Base-by-base conservation (phyloP, 2,329 filamentous ascomycete genomes). In the Blastomyces gilchristii region DNA sequence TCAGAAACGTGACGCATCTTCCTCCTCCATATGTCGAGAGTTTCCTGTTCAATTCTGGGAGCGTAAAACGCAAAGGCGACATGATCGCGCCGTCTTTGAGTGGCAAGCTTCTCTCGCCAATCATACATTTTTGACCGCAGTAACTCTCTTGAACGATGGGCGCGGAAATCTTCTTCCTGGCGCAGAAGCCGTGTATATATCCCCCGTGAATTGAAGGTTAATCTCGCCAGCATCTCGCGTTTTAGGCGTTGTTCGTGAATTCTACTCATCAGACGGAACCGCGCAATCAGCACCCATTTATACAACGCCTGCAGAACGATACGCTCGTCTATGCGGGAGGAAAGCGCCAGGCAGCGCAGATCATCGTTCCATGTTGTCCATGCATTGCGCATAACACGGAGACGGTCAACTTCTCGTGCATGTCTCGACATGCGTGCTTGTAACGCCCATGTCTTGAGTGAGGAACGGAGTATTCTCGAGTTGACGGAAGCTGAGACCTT, bases 291-390 rank as follows among this genome's bases (percentile, higher is more conserved):
- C n/a, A 82, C 78, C 85, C 84, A 87, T 71, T 79, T 84, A 71
- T 85, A 86, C 65, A 87, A 75, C 7, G 77, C 73, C 68, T 87
- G 80, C 39, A 82, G 73, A 52, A 83, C 74, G 50, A 86, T 67
- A 3, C 85, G 80, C 65, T 83, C 80, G 65, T 86, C 78, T 58
- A 86, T 82, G 16, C 79, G 80, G 25, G 78, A 74, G 58, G 73
- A 74, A 1, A 87, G 72, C 18, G 80, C 79, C 67, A 80, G 77
- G 65, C 78, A 80, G 22, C 85, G 82, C 18, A 86, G 76, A 18
- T 76, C 75, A 68, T 87, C 83, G 66, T 87, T 87, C 86, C 85
- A 88, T 12, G 76, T 75, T 1, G 80, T 85, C 77, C 82, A 85
- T 3, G 82, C 77, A 69, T 84, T 84, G 59, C 79, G 80, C 59